These are phyloP conservation scores for Alternaria ventricosa DNA, from an alignment of 2,329 filamentous ascomycete species.

Conservation along the genomic window DNA sequence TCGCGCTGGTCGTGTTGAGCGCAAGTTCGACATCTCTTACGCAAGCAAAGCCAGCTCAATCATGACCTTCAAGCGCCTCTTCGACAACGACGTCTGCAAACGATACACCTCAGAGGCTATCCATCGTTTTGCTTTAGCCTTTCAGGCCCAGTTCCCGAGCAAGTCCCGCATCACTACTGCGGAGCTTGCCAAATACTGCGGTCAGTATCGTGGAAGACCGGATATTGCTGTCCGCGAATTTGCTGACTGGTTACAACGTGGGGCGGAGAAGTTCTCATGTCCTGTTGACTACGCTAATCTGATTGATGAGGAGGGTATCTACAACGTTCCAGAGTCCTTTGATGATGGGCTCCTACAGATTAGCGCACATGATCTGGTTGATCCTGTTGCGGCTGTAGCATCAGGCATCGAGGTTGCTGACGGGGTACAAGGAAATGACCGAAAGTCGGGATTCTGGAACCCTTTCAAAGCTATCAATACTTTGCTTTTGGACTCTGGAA, in stretches of 20 bases:
- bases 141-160: constrained; percentile 15
- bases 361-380: not conserved
- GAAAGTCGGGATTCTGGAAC: not conserved
- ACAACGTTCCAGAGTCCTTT: constrained; percentile 13
- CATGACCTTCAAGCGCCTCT: constrained; percentile 14
- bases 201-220: constrained; percentile 13
- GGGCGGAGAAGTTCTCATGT: constrained; percentile 13
- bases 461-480: not conserved
- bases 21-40: constrained; percentile 73
- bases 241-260: constrained; percentile 10
- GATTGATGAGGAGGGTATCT: constrained; percentile 2
- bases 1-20: constrained; percentile 72
- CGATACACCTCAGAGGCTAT: constrained; percentile 8
- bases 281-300: not conserved
- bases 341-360: constrained; percentile 3
- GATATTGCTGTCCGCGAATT: constrained; percentile 15
- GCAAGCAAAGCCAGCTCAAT: constrained; percentile 10
- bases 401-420: not conserved
- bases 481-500: not conserved
- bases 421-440: not conserved
- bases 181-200: constrained; percentile 16
- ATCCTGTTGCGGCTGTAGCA: not conserved
- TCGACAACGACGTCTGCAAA: not conserved
- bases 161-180: constrained; percentile 10
- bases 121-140: constrained; percentile 12